phyloP scores from a whole-genome alignment of 345 rosid genomes.

The Murraya koenigii region DNA sequence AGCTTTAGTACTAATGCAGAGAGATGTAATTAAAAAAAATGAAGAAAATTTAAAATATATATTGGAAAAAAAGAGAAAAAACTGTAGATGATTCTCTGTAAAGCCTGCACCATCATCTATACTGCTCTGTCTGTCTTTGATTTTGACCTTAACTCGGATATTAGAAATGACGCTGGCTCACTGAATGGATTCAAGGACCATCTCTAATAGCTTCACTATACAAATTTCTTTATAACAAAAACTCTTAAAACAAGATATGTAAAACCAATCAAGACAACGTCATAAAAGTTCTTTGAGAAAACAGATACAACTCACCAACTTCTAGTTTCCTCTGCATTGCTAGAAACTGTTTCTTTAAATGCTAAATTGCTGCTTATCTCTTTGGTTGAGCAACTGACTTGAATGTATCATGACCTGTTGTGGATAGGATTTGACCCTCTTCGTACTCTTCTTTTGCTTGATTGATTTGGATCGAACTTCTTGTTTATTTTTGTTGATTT shows the following conservation, averaged over 20 bases:
- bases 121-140: conserved; percentile 14
- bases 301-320: conserved; percentile 19
- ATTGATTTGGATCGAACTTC: conserved; percentile 47
- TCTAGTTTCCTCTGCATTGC: conserved; percentile 29
- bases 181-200: conserved; percentile 26
- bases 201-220: conserved; percentile 33
- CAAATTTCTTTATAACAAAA: conserved; percentile 34
- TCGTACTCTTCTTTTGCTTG: conserved; percentile 73
- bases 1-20: conserved; percentile 26
- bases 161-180: conserved; percentile 27
- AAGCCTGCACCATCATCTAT: conserved; percentile 26
- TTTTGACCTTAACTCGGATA: conserved; percentile 32
- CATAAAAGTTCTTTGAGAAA: conserved; percentile 13
- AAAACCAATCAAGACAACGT: conserved; percentile 43
- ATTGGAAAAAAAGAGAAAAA: background rate
- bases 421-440: conserved; percentile 90
- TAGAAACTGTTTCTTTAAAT: conserved; percentile 28
- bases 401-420: conserved; percentile 47
- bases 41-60: conserved; percentile 16
- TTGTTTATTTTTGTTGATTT: conserved; percentile 31
- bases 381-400: conserved; percentile 25
- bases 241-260: conserved; percentile 23
- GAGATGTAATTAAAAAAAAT: conserved; percentile 10
- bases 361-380: conserved; percentile 25
- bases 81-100: conserved; percentile 19